A percentile compares a stretch with the other conserved stretches of the same genome.
Conservation (phyloP, 495 filamentous ascomycete genomes). For the Cercophora samala region DNA sequence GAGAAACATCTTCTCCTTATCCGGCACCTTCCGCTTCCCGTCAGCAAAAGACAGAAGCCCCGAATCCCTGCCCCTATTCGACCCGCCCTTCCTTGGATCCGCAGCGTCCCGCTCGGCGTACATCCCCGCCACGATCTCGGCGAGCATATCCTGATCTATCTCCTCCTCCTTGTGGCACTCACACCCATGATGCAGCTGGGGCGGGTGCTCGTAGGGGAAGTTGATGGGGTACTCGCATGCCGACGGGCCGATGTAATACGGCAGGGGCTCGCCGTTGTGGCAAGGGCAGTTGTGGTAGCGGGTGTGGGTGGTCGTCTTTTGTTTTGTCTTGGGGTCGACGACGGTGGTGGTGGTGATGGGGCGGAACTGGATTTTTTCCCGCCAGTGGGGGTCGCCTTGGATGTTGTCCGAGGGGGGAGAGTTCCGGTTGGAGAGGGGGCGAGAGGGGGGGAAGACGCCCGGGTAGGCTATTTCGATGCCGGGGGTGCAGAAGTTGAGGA, state of each 20-base stretch:
- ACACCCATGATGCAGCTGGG: slow-evolving; percentile 16
- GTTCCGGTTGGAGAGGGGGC: neutral
- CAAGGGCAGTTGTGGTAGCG: slow-evolving; percentile 26
- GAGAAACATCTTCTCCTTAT: neutral
- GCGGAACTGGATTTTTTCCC: neutral
- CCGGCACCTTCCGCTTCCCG: neutral
- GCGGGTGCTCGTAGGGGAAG: slow-evolving; percentile 17
- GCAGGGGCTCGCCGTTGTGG: slow-evolving; percentile 10
- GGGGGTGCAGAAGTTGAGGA: slow-evolving; percentile 7
- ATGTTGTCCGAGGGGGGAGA: neutral
- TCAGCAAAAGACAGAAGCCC: no score
- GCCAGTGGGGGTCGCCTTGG: neutral
- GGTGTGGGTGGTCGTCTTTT: neutral
- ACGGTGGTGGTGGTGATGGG: neutral
- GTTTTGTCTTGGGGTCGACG: neutral
- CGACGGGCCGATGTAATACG: slow-evolving; percentile 5
- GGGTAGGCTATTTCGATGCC: slow-evolving; percentile 6
- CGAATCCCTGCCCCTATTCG: neutral
- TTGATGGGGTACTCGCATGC: slow-evolving; percentile 12
- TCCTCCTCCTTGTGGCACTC: slow-evolving; percentile 11
- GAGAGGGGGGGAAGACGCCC: neutral
- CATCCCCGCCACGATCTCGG: slow-evolving; percentile 5
- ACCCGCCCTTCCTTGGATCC: neutral
- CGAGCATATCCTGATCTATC: slow-evolving; percentile 19
- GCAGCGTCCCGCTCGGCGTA: slow-evolving; percentile 8